Percentiles rank a stretch among this genome's conserved stretches.
Evolutionary conservation across 352 stramenopile species (phyloP).

Genomic region (Globisporangium splendens): DNA sequence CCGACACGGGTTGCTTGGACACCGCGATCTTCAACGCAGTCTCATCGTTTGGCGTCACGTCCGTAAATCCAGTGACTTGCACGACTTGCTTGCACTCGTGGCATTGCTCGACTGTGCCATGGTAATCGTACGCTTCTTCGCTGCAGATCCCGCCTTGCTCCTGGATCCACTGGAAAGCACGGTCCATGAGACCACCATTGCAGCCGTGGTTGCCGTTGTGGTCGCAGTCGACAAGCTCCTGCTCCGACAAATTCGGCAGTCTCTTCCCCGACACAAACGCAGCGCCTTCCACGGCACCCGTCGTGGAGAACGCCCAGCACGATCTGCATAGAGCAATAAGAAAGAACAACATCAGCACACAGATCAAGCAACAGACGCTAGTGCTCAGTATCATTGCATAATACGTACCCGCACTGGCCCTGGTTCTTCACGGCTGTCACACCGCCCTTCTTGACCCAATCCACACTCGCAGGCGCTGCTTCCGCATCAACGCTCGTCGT

Average conservation of each 20-base stretch:
- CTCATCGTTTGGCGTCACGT: constrained; percentile 61
- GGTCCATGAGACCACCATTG: constrained; percentile 87
- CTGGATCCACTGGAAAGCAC: constrained; percentile 90
- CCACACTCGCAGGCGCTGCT: constrained; percentile 13
- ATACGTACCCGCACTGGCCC: constrained; percentile 81
- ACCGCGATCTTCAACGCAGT: constrained; percentile 80
- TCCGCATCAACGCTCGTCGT: background rate
- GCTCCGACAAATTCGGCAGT: constrained; percentile 84
- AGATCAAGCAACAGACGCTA: background rate
- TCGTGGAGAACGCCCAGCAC: constrained; percentile 97
- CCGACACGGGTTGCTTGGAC: constrained; percentile 91
- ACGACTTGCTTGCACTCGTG: constrained; percentile 28
- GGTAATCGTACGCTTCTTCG: constrained; percentile 83
- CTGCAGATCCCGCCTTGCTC: constrained; percentile 71
- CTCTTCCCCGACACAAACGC: constrained; percentile 78
- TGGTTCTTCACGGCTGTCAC: constrained; percentile 91
- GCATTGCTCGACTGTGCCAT: constrained; percentile 28
- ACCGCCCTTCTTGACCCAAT: constrained; percentile 38
- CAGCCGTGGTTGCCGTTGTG: constrained; percentile 83
- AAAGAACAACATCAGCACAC: too few relatives aligned
- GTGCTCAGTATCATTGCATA: background rate
- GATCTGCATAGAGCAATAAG: constrained; percentile 29
- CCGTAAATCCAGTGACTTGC: constrained; percentile 42
- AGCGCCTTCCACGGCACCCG: constrained; percentile 87
- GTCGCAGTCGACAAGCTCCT: constrained; percentile 92